Conservation (phyloP, 495 filamentous ascomycete genomes). For the Neurospora sp. region DNA sequence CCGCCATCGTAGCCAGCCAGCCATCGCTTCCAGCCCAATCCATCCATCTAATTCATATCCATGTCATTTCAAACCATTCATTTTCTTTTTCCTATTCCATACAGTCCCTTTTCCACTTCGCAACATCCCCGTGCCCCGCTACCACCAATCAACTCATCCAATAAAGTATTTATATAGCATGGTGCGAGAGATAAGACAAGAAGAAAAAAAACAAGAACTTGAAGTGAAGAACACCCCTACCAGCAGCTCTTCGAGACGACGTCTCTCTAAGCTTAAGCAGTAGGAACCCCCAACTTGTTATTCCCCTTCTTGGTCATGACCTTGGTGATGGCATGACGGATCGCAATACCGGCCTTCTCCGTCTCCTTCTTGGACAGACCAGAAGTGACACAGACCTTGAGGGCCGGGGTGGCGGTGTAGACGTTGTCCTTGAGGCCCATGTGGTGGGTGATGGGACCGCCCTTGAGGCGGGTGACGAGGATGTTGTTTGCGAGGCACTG, state of each 20-base stretch:
- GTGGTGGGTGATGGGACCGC: slow-evolving; percentile 49
- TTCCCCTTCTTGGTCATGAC: slow-evolving; percentile 50
- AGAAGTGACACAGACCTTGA: slow-evolving; percentile 84
- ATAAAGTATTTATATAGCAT: neutral
- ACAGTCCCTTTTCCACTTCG: neutral
- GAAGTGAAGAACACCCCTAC: neutral
- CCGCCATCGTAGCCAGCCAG: neutral
- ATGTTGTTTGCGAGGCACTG: slow-evolving; percentile 76
- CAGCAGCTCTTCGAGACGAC: neutral
- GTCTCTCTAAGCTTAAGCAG: slow-evolving; percentile 3
- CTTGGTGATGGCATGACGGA: slow-evolving; percentile 91
- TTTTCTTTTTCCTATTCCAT: neutral
- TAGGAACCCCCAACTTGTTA: slow-evolving; percentile 23
- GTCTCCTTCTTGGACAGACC: slow-evolving; percentile 88
- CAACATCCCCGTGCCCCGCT: neutral
- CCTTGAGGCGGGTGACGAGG: slow-evolving; percentile 77
- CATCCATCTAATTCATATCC: neutral
- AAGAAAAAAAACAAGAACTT: neutral
- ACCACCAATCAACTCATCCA: neutral
- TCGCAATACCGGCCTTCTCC: slow-evolving; percentile 79
- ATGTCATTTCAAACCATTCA: neutral
- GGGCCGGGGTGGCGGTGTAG: slow-evolving; percentile 58
- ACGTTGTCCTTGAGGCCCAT: slow-evolving; percentile 50
- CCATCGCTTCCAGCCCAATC: neutral
- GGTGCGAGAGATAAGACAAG: neutral